Evolutionary conservation across 768 basidiomycete species (phyloP).

Genomic region (Boletus sp.): DNA sequence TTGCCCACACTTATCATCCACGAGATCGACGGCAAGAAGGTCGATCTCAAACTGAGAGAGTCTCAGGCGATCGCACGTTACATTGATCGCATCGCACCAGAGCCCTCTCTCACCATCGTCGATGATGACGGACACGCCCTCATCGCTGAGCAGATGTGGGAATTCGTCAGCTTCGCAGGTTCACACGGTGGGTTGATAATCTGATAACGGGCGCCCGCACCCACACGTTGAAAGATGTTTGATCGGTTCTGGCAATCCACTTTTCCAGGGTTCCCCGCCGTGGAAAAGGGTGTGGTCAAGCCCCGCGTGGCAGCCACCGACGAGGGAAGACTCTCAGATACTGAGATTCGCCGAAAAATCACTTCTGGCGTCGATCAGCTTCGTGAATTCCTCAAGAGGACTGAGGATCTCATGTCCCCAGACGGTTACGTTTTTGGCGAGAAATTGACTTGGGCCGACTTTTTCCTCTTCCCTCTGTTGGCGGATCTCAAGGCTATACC

Average conservation of each 20-base stretch:
- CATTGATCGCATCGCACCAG: conserved; percentile 30
- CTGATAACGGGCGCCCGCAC: background rate
- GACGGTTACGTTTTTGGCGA: conserved; percentile 31
- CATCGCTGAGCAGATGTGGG: conserved; percentile 34
- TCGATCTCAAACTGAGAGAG: conserved; percentile 29
- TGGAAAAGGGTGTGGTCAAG: conserved; percentile 34
- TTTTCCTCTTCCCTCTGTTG: conserved; percentile 33
- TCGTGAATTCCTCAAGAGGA: conserved; percentile 11
- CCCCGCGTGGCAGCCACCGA: conserved; percentile 30
- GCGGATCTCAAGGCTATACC: conserved; percentile 30
- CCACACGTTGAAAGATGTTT: background rate
- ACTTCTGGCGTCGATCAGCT: conserved; percentile 18
- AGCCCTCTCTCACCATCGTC: conserved; percentile 22
- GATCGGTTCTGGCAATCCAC: background rate
- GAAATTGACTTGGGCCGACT: conserved; percentile 32
- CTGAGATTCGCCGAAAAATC: conserved; percentile 21
- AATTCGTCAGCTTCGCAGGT: conserved; percentile 28
- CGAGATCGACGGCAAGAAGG: conserved; percentile 20
- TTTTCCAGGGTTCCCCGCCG: conserved; percentile 25
- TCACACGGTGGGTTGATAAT: conserved; percentile 20
- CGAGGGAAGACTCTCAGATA: conserved; percentile 20
- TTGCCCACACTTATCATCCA: conserved; percentile 32
- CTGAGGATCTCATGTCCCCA: conserved; percentile 25
- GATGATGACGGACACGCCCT: conserved; percentile 21
- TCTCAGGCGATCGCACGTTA: conserved; percentile 30